A percentile compares a stretch with the other conserved stretches of the same genome.
phyloP scores from a whole-genome alignment of 2,329 filamentous ascomycete species.

The Emmonsiellopsis sp. region DNA sequence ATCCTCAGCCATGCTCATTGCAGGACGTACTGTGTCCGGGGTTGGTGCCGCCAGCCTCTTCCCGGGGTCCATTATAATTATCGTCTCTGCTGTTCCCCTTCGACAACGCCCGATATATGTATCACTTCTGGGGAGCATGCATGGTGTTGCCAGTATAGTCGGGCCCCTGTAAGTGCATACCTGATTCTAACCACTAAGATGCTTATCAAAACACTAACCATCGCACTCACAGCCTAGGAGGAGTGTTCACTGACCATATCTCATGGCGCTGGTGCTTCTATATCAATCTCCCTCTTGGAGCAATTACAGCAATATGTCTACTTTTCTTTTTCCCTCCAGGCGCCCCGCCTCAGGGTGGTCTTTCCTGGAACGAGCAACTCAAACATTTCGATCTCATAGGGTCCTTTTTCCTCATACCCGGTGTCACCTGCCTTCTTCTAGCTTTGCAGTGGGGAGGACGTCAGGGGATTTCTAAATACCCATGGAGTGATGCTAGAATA shows the following conservation, averaged over 20 bases:
- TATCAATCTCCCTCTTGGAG: constrained; percentile 28
- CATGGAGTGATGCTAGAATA: constrained; percentile 37
- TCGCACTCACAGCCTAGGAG: constrained; percentile 21
- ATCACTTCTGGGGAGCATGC: constrained; percentile 31
- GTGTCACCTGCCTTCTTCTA: constrained; percentile 38
- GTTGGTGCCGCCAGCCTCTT: constrained; percentile 28
- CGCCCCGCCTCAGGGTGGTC: constrained; percentile 10
- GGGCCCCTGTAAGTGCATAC: constrained; percentile 21
- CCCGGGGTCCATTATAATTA: constrained; percentile 17
- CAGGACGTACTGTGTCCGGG: constrained; percentile 28
- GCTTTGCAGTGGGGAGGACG: constrained; percentile 39
- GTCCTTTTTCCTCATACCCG: constrained; percentile 35
- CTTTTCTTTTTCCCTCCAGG: constrained; percentile 23
- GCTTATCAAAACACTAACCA: no score
- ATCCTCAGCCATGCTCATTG: constrained; percentile 23
- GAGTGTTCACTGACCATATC: constrained; percentile 33
- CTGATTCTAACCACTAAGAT: no score
- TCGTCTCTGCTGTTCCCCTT: constrained; percentile 39
- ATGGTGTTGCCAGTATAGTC: constrained; percentile 25
- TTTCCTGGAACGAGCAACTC: constrained; percentile 19
- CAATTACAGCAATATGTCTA: constrained; percentile 32
- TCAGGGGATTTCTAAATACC: constrained; percentile 22
- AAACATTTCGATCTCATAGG: constrained; percentile 33
- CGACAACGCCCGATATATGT: constrained; percentile 24
- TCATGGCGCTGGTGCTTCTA: constrained; percentile 38